These are phyloP conservation scores for Botrytis deweyae DNA, from an alignment of 2,329 filamentous ascomycete genomes.

Conservation along the genomic window DNA sequence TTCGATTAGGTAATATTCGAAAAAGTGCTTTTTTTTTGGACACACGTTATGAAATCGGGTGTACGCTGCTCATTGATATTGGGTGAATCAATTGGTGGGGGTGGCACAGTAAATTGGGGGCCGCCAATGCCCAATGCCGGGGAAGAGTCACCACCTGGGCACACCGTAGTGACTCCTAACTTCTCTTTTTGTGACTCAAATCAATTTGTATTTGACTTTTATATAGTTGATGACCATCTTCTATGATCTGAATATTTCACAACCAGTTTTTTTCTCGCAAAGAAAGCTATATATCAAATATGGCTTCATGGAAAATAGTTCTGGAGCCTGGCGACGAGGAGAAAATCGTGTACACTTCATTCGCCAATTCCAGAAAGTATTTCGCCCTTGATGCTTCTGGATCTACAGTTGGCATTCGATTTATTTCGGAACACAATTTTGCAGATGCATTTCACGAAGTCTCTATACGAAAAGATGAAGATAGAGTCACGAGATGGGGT, in stretches of 20 bases:
- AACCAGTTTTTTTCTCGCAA: not conserved
- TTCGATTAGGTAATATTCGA: too few relatives aligned
- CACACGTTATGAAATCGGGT: too few relatives aligned
- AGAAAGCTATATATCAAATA: not conserved
- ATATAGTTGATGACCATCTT: not conserved
- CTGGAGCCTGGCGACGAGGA: not conserved
- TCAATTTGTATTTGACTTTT: not conserved
- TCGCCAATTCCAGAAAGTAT: conserved; percentile 5
- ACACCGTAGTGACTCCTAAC: not conserved
- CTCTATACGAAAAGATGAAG: not conserved
- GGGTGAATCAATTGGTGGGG: not conserved
- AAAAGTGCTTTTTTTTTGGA: too few relatives aligned
- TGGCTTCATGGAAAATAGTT: conserved; percentile 5
- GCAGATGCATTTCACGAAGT: not conserved
- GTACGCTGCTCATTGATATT: not conserved
- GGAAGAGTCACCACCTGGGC: not conserved
- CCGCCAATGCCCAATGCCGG: not conserved
- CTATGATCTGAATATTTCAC: not conserved
- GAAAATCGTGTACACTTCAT: not conserved
- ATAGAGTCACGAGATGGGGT: conserved; percentile 4
- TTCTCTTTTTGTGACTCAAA: not conserved
- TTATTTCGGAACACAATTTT: not conserved
- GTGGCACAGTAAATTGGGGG: conserved; percentile 5
- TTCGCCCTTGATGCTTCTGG: not conserved
- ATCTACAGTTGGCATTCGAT: not conserved